Base-by-base conservation (phyloP, 2,329 filamentous ascomycete genomes). In the Aureobasidium sp. region DNA sequence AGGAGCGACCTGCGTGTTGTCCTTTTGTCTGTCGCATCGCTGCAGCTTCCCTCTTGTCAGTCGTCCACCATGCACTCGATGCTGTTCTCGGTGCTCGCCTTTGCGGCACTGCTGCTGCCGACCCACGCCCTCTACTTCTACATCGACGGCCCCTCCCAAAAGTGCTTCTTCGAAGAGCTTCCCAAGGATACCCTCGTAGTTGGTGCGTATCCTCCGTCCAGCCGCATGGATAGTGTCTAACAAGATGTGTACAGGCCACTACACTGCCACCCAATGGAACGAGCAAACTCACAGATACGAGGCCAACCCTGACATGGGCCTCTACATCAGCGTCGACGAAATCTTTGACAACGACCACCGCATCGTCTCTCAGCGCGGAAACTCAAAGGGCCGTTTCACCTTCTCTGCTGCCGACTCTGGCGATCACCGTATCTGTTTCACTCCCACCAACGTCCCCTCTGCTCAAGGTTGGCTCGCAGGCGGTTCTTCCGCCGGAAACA, bases 161-260 rank as follows among this genome's bases (percentile, higher is more conserved):
- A 94, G 75, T 98, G 93, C 74, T 98, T 98, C 82, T 95, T 87
- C 74, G 93, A 98, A 75, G 91, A 97, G 72, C 80, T 98, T 56
- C 90, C 93, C 60, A 96, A 97, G 77, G 91, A 95, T 71, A 97
- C 93, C 12, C 76, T 98, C 55, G 91, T 98, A 53, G 90, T 96
- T 56, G 93, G 82, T 85, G 76, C 57, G 80, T 55, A 7, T 16
- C n/a, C 8, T 42, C 27, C 21, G 25, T 11, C n/a, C 32, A 10
- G 29, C 14, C 16, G 32, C 32, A 10, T n/a, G 21, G 42, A n/a
- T n/a, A n/a, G n/a, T n/a, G n/a, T 42, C 49, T 48, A 24, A 19
- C 32, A 14, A 3, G 8, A 1, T 16, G 11, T 14, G 6, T 48
- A 10, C 62, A 84, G 80, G 93, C 62, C 85, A 93, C 73, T 98